These are phyloP conservation scores for Chlorella sp. DNA, from an alignment of 139 green algal genomes.

Conservation along the genomic window DNA sequence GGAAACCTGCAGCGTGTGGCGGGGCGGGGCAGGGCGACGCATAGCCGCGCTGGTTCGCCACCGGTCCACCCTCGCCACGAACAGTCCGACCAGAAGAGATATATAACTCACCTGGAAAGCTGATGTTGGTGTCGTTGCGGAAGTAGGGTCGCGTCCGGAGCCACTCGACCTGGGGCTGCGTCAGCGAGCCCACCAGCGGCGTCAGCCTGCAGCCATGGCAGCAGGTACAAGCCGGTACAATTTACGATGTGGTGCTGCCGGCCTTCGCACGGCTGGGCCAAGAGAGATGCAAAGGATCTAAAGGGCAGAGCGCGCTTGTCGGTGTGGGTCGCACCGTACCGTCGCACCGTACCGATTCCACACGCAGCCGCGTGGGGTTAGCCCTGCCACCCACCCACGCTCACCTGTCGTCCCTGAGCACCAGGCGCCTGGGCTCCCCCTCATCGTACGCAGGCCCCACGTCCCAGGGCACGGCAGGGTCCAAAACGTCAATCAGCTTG, in stretches of 20 bases:
- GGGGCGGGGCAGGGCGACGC: background rate
- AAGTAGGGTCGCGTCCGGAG: conserved; percentile 1
- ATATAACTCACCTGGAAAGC: conserved; percentile 13
- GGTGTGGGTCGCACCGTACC: too few species aligned
- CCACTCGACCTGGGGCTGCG: background rate
- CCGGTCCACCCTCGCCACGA: too few species aligned
- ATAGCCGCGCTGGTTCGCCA: background rate
- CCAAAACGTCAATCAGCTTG: conserved; percentile 35
- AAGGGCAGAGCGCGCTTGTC: too few species aligned
- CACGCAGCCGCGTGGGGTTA: too few species aligned
- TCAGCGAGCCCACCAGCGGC: background rate
- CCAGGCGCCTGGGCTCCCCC: background rate
- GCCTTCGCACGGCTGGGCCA: too few species aligned
- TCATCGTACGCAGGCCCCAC: background rate
- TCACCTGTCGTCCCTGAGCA: conserved; percentile 1
- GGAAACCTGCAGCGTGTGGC: conserved; percentile 6
- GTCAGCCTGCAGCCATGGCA: too few species aligned
- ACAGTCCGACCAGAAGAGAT: too few species aligned
- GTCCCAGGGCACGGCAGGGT: conserved; percentile 7
- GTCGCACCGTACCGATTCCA: too few species aligned
- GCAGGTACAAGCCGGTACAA: too few species aligned
- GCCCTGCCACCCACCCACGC: too few species aligned
- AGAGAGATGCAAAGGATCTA: too few species aligned
- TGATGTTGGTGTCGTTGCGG: conserved; percentile 5
- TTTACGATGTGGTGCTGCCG: too few species aligned